phyloP scores from a whole-genome alignment of 1,284 basidiomycete genomes.

The Apiotrichum sp. region DNA sequence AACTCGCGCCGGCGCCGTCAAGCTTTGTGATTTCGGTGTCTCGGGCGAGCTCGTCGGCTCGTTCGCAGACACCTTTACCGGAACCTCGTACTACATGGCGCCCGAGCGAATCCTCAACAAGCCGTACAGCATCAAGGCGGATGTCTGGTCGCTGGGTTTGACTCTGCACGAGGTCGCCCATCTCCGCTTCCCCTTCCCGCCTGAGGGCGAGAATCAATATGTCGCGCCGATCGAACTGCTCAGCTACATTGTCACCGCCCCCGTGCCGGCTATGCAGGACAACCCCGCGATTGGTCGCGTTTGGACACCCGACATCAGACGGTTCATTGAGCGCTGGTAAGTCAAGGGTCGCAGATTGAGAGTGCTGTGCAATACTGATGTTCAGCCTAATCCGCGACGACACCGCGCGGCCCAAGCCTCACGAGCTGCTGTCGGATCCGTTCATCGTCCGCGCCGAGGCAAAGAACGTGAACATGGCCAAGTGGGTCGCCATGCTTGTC shows the following conservation, averaged over 20 bases:
- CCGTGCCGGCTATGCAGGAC: constrained; percentile 67
- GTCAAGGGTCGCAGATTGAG: constrained; percentile 33
- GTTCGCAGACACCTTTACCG: constrained; percentile 89
- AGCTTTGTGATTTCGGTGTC: constrained; percentile 93
- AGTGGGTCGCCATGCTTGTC: constrained; percentile 75
- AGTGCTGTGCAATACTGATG: not conserved
- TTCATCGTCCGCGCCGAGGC: constrained; percentile 77
- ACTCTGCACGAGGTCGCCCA: constrained; percentile 90
- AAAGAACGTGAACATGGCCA: constrained; percentile 77
- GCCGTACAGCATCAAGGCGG: constrained; percentile 93
- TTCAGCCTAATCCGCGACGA: constrained; percentile 44
- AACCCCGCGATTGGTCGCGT: constrained; percentile 49
- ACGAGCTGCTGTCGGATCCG: constrained; percentile 75
- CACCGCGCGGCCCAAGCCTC: constrained; percentile 69
- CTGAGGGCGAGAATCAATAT: constrained; percentile 57
- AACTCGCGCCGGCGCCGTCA: constrained; percentile 77
- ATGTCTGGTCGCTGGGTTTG: constrained; percentile 95
- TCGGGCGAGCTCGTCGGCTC: constrained; percentile 91
- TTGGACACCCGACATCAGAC: constrained; percentile 85
- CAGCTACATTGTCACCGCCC: constrained; percentile 83
- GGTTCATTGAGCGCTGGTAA: constrained; percentile 83
- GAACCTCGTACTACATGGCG: constrained; percentile 98
- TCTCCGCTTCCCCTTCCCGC: constrained; percentile 89
- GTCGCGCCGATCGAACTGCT: constrained; percentile 88
- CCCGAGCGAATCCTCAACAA: constrained; percentile 91